phyloP scores from a whole-genome alignment of 192 early-diverging fungal species.

The Gigaspora rosea region DNA sequence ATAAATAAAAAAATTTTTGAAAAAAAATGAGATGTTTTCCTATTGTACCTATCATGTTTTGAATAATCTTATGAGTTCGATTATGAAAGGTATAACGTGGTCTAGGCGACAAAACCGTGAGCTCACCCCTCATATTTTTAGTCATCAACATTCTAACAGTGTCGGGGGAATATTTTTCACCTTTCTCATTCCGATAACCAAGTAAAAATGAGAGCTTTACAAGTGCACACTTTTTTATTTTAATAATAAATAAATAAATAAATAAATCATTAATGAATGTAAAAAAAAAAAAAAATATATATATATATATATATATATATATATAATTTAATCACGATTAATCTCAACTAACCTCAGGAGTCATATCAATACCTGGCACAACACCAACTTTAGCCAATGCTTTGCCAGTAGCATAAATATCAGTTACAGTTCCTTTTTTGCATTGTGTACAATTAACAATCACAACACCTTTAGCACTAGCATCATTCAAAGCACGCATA shows the following conservation, averaged over 20 bases:
- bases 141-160: slow-evolving; percentile 81
- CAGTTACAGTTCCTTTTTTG: slow-evolving; percentile 84
- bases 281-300: neutral
- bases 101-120: slow-evolving; percentile 69
- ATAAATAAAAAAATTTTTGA: too few relatives aligned
- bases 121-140: slow-evolving; percentile 87
- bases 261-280: neutral
- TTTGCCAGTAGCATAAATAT: slow-evolving; percentile 88
- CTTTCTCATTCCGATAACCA: slow-evolving; percentile 51
- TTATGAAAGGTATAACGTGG: slow-evolving; percentile 70
- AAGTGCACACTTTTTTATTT: slow-evolving; percentile 71
- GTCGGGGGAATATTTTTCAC: slow-evolving; percentile 52
- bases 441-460: slow-evolving; percentile 97
- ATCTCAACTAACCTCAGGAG: slow-evolving; percentile 60
- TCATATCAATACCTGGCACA: slow-evolving; percentile 93
- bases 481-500: slow-evolving; percentile 79
- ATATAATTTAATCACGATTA: neutral
- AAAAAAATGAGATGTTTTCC: too few relatives aligned
- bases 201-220: slow-evolving; percentile 95
- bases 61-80: slow-evolving; percentile 56
- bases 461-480: slow-evolving; percentile 89
- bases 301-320: neutral
- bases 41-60: slow-evolving; percentile 43
- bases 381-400: slow-evolving; percentile 79
- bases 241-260: slow-evolving; percentile 29